Percentiles rank a stretch among this genome's conserved stretches.
phyloP scores from a whole-genome alignment of 2,329 filamentous ascomycete species.

The Aureobasidium lini region DNA sequence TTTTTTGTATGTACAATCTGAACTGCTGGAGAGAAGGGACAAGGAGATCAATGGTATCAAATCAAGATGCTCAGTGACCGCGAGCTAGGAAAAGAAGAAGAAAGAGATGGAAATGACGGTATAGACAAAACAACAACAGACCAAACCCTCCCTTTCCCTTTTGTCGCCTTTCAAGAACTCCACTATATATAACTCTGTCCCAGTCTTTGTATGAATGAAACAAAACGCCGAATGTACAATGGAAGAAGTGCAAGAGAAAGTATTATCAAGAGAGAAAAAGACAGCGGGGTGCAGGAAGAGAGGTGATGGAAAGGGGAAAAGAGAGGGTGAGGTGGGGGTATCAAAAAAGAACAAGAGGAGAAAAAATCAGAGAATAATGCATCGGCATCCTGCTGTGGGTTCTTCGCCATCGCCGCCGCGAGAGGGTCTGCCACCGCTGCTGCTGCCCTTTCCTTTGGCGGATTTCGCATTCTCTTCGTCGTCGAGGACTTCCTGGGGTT shows the following conservation, averaged over 20 bases:
- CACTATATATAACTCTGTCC: not conserved
- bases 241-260: not conserved
- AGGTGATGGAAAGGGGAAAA: not conserved
- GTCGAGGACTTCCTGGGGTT: slow-evolving; percentile 74
- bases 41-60: too few relatives aligned
- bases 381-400: slow-evolving; percentile 54
- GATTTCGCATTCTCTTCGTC: slow-evolving; percentile 72
- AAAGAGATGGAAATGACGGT: not conserved
- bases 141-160: not conserved
- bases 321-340: too few relatives aligned
- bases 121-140: not conserved
- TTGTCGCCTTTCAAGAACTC: not conserved
- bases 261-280: not conserved
- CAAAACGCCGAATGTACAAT: not conserved
- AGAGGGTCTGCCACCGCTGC: slow-evolving; percentile 19
- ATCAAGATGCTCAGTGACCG: too few relatives aligned
- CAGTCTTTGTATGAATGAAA: not conserved
- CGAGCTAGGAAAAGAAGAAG: not conserved
- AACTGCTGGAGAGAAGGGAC: too few relatives aligned
- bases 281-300: not conserved
- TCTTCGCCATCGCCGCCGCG: slow-evolving; percentile 48
- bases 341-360: not conserved
- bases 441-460: slow-evolving; percentile 52
- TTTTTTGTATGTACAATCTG: too few relatives aligned
- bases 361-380: slow-evolving; percentile 50